Base-by-base conservation (phyloP, 2,329 filamentous ascomycete genomes). In the Aspergillus melleus region DNA sequence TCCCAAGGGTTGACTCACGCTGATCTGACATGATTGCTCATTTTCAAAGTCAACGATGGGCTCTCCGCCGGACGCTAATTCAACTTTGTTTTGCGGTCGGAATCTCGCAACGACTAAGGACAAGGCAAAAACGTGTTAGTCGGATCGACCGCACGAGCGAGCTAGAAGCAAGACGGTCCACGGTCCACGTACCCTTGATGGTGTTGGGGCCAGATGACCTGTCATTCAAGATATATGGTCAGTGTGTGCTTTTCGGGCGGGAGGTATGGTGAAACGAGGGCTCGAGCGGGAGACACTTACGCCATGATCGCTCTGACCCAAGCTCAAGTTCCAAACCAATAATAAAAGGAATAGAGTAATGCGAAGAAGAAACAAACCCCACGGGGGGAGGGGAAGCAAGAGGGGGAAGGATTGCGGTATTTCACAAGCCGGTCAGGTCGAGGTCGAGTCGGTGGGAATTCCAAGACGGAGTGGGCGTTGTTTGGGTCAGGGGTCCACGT, bases 41-140 rank as follows among this genome's bases (percentile, higher is more conserved):
- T 89, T 88, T 75, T 91, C 88, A 77, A 99, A 98, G 53, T 84
- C 81, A 64, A 99, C 95, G 68, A 99, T 94, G 64, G 93, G 90
- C 79, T 95, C 89, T 77, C 94, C 94, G 77, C 92, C 92, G 73
- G 90, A 93, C 62, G 89, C 88, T 74, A 96, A 84, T 83, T 99
- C 95, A 77, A 95, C 80, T 81, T 91, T 92, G 84, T 99, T 99
- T 81, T 97, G 94, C 70, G 95, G 95, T 75, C 95, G 88, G 81
- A 99, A 99, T 73, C 95, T 91, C 83, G 94, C 94, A 77, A 99
- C 93, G 77, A 99, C 95, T 91, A 66, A 86, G 55, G 6, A 42
- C 14, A 39, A 36, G 32, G 49, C 49, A 47, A 24, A 16, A 16
- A 42, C 36, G 16, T n/a, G 62, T 89, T 83, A 90, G 64, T 61